These are phyloP conservation scores for Verticillium tricorpus DNA, from an alignment of 2,329 filamentous ascomycete genomes.

Conservation along the genomic window DNA sequence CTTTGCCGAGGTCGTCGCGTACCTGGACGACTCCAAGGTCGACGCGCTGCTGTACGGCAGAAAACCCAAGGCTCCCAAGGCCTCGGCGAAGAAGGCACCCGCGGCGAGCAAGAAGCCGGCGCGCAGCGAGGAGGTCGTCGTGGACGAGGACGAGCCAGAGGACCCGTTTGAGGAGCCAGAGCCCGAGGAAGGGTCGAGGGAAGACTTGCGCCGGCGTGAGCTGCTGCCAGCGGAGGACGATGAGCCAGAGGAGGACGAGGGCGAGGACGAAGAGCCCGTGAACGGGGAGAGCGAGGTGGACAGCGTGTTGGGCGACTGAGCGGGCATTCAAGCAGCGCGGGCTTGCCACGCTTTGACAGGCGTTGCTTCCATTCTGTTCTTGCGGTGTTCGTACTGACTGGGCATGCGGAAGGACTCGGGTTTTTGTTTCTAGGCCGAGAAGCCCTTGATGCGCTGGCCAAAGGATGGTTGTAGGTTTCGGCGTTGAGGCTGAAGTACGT, in stretches of 20 bases:
- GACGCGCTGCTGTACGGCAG: conserved; percentile 33
- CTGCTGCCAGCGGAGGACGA: conserved; percentile 50
- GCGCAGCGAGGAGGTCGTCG: conserved; percentile 41
- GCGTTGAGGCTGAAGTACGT: not conserved
- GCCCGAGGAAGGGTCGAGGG: conserved; percentile 54
- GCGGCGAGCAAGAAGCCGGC: conserved; percentile 28
- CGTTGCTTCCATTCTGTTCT: not conserved
- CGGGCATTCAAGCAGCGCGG: not conserved
- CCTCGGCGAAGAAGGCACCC: conserved; percentile 35
- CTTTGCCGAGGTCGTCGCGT: conserved; percentile 78
- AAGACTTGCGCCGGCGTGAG: conserved; percentile 52
- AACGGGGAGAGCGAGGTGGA: conserved; percentile 15
- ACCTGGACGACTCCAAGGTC: conserved; percentile 66
- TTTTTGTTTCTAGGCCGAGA: not conserved
- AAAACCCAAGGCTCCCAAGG: conserved; percentile 32
- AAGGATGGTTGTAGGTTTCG: not conserved
- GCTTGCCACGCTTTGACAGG: not conserved
- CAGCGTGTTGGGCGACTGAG: conserved; percentile 37
- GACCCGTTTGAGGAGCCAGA: conserved; percentile 39
- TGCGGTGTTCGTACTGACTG: not conserved
- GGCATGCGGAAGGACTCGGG: not conserved
- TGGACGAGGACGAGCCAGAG: conserved; percentile 36
- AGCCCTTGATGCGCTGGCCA: not conserved
- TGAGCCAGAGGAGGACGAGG: conserved; percentile 34
- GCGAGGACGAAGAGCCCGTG: conserved; percentile 17